phyloP scores from a whole-genome alignment of 2,329 filamentous ascomycete genomes.

The Botrytis squamosa region DNA sequence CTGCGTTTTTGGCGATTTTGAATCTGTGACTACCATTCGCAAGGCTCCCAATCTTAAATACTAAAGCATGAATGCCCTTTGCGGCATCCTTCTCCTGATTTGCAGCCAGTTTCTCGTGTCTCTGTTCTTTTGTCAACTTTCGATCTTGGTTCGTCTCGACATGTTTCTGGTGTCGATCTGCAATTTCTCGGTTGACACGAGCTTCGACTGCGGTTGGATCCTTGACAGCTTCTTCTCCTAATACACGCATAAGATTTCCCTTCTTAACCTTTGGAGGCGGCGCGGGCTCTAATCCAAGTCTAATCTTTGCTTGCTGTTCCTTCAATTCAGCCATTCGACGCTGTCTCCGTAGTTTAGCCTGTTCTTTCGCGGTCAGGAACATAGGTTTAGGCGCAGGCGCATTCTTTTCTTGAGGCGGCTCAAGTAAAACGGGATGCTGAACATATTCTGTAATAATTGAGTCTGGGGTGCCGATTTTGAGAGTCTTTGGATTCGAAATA shows the following conservation, averaged over 20 bases:
- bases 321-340: slow-evolving; percentile 90
- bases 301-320: slow-evolving; percentile 94
- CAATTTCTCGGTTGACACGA: slow-evolving; percentile 88
- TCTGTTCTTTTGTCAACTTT: slow-evolving; percentile 84
- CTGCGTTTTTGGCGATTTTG: slow-evolving; percentile 88
- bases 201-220: slow-evolving; percentile 97
- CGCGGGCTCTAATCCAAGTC: slow-evolving; percentile 83
- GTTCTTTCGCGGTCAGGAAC: slow-evolving; percentile 87
- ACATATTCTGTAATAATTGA: slow-evolving; percentile 87
- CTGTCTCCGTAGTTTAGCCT: slow-evolving; percentile 85
- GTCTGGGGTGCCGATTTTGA: slow-evolving; percentile 77
- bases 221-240: slow-evolving; percentile 83
- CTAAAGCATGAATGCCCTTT: slow-evolving; percentile 80
- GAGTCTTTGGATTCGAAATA: slow-evolving; percentile 60
- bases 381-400: slow-evolving; percentile 79
- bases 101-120: slow-evolving; percentile 73
- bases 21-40: slow-evolving; percentile 91
- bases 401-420: slow-evolving; percentile 87
- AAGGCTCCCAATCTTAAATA: slow-evolving; percentile 87
- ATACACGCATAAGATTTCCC: slow-evolving; percentile 93
- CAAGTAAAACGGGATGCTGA: slow-evolving; percentile 87
- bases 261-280: slow-evolving; percentile 96
- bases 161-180: slow-evolving; percentile 78
- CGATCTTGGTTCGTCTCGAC: slow-evolving; percentile 76
- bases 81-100: slow-evolving; percentile 88